Evolutionary conservation across 2,329 filamentous ascomycete species (phyloP).

Genomic region (Aspergillus quadricinctus): DNA sequence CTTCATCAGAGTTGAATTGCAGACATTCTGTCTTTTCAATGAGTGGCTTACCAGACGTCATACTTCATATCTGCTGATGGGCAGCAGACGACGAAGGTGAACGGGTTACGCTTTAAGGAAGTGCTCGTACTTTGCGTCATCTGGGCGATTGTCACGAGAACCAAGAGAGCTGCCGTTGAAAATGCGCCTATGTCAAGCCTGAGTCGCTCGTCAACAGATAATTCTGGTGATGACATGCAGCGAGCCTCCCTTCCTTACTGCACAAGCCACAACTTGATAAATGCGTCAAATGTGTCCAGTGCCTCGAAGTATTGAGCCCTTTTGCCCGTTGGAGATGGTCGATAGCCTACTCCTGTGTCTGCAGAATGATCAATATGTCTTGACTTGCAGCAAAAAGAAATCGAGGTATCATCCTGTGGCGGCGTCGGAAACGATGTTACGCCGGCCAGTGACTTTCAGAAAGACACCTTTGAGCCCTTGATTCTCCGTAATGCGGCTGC

Average conservation of each 20-base stretch:
- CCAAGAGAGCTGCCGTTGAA: slow-evolving; percentile 56
- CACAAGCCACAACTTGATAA: too few species aligned
- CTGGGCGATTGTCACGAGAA: slow-evolving; percentile 48
- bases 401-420: slow-evolving; percentile 23
- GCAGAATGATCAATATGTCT: slow-evolving; percentile 22
- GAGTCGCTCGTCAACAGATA: slow-evolving; percentile 52
- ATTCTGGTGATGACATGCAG: slow-evolving; percentile 5
- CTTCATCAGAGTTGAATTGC: slow-evolving; percentile 17
- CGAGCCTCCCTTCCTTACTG: slow-evolving; percentile 12
- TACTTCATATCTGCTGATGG: slow-evolving; percentile 27
- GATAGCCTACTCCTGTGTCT: background rate
- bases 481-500: slow-evolving; percentile 18
- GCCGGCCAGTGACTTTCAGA: slow-evolving; percentile 26
- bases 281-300: too few species aligned
- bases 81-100: slow-evolving; percentile 41
- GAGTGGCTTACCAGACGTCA: slow-evolving; percentile 20
- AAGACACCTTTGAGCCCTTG: slow-evolving; percentile 25
- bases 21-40: slow-evolving; percentile 10
- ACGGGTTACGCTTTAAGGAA: slow-evolving; percentile 24
- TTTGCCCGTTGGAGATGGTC: too few species aligned
- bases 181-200: slow-evolving; percentile 54
- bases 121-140: slow-evolving; percentile 34
- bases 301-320: too few species aligned
- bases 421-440: slow-evolving; percentile 6
- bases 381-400: slow-evolving; percentile 26